phyloP scores from a whole-genome alignment of 805 yeast species.

The Phaffomyces thermotolerans region DNA sequence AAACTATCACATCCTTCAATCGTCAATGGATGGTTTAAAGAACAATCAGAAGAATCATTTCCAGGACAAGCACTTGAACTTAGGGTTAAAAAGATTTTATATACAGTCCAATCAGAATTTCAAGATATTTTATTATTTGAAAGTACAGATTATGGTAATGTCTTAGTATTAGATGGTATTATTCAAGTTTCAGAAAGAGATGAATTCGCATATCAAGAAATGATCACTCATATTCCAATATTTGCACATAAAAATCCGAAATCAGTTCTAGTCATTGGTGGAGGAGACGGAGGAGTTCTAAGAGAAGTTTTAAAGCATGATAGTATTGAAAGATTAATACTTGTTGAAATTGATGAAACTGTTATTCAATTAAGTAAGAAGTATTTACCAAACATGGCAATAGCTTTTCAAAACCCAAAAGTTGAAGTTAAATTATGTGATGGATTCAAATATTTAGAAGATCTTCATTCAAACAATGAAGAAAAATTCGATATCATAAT shows the following conservation, averaged over 20 bases:
- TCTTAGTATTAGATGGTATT: constrained; percentile 81
- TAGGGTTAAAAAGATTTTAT: constrained; percentile 55
- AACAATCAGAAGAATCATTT: constrained; percentile 59
- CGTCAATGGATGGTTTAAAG: constrained; percentile 75
- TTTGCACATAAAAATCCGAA: constrained; percentile 71
- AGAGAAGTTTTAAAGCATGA: constrained; percentile 80
- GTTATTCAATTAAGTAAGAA: constrained; percentile 67
- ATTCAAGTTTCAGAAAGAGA: constrained; percentile 89
- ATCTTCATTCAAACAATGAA: constrained; percentile 23
- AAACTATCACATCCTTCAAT: constrained; percentile 27
- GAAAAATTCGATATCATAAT: constrained; percentile 74
- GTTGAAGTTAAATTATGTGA: constrained; percentile 67
- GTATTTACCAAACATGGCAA: constrained; percentile 73
- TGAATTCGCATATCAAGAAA: constrained; percentile 90
- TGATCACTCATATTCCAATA: constrained; percentile 79
- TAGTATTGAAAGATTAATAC: constrained; percentile 53
- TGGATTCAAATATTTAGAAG: constrained; percentile 72
- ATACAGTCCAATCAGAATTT: constrained; percentile 58
- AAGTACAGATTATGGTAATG: constrained; percentile 75
- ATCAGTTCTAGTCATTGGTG: constrained; percentile 81
- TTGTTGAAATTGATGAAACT: constrained; percentile 85
- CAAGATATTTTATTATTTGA: constrained; percentile 75
- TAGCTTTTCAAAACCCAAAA: constrained; percentile 52
- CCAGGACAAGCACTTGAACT: constrained; percentile 83
- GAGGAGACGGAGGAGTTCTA: constrained; percentile 94